A percentile compares a stretch with the other conserved stretches of the same genome.
Evolutionary conservation across 2,329 filamentous ascomycete genomes (phyloP).

Genomic region (Elsinoe perseae): DNA sequence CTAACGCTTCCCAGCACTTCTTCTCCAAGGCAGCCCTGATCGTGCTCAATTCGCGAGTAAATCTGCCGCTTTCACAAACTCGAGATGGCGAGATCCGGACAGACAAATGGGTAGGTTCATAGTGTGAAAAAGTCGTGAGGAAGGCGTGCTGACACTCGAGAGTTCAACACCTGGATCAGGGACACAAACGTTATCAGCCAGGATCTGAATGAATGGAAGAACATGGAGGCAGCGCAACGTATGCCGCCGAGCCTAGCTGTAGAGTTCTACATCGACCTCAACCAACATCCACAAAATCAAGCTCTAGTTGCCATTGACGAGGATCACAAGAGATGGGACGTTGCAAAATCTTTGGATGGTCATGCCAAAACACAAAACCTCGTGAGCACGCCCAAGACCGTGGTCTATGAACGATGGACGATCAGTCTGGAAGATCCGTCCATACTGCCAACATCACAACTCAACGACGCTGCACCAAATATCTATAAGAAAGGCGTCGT

Average conservation of each 20-base stretch:
- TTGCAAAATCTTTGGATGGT: constrained; percentile 66
- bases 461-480: constrained; percentile 62
- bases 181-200: constrained; percentile 84
- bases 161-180: constrained; percentile 94
- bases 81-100: constrained; percentile 57
- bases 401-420: constrained; percentile 85
- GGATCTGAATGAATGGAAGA: constrained; percentile 74
- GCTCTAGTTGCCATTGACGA: constrained; percentile 83
- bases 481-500: constrained; percentile 97
- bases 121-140: background rate
- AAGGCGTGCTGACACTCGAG: constrained; percentile 17
- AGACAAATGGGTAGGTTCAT: constrained; percentile 69
- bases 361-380: constrained; percentile 36
- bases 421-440: constrained; percentile 65
- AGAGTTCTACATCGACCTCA: constrained; percentile 64
- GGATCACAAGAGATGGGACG: constrained; percentile 85
- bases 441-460: constrained; percentile 47
- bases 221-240: constrained; percentile 66
- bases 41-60: constrained; percentile 72
- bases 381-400: constrained; percentile 51
- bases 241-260: constrained; percentile 78
- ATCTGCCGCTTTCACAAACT: constrained; percentile 52
- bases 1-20: constrained; percentile 60
- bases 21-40: constrained; percentile 80
- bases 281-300: constrained; percentile 72